A percentile compares a stretch with the other conserved stretches of the same genome.
Conservation (phyloP, 2,329 filamentous ascomycete species). For the Diaporthe nobilis region DNA sequence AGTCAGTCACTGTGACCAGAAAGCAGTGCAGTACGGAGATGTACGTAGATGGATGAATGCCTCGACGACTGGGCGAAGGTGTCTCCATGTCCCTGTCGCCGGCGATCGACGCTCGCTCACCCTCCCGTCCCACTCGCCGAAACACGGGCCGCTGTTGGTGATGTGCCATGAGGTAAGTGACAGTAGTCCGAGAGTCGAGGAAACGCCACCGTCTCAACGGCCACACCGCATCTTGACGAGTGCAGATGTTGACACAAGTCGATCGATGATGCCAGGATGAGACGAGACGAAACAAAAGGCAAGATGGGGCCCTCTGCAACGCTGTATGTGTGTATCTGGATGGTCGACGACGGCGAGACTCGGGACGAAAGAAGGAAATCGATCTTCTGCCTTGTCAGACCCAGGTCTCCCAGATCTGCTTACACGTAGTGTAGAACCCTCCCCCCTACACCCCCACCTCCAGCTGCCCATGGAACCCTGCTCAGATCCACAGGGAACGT, state of each 20-base stretch:
- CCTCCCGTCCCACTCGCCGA: conserved; percentile 34
- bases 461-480: background rate
- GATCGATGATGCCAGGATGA: conserved; percentile 13
- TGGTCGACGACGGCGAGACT: conserved; percentile 8
- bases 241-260: conserved; percentile 5
- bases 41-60: background rate
- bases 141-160: conserved; percentile 34
- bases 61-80: background rate
- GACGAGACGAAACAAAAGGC: conserved; percentile 27
- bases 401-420: background rate
- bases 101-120: background rate
- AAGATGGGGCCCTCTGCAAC: background rate
- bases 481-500: conserved; percentile 17
- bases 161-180: background rate
- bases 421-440: background rate
- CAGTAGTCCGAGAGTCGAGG: background rate
- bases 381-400: background rate
- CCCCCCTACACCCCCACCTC: background rate
- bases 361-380: background rate
- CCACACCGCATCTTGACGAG: conserved; percentile 23
- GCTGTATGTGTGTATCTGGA: background rate
- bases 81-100: conserved; percentile 24
- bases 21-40: background rate
- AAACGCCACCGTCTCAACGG: conserved; percentile 11
- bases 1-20: background rate